Percentiles rank a stretch among this genome's conserved stretches.
Evolutionary conservation across 768 basidiomycete genomes (phyloP).

Genomic region (Lactifluus subvellereus): DNA sequence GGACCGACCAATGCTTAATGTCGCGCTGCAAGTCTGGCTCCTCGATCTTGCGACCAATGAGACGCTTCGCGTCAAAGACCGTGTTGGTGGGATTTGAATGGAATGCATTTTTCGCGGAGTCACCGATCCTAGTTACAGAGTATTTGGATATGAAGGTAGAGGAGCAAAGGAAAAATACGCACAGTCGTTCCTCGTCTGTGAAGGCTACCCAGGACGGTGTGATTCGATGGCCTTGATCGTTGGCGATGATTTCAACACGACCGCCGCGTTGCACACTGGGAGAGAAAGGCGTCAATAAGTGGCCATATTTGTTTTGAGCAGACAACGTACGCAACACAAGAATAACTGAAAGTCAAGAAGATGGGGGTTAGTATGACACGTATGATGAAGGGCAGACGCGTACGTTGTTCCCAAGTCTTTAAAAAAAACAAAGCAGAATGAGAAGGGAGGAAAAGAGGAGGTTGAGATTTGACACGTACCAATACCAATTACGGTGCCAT

Average conservation of each 20-base stretch:
- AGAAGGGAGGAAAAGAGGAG: not conserved
- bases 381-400: constrained; percentile 21
- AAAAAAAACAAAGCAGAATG: constrained; percentile 8
- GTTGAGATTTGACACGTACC: constrained; percentile 39
- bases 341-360: constrained; percentile 53
- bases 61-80: constrained; percentile 94
- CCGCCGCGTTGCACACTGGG: constrained; percentile 36
- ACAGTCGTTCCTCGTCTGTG: constrained; percentile 53
- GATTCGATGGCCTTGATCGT: constrained; percentile 55
- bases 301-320: constrained; percentile 33
- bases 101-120: constrained; percentile 94
- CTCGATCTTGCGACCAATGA: constrained; percentile 82
- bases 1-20: constrained; percentile 67
- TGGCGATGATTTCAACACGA: constrained; percentile 55
- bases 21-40: constrained; percentile 78
- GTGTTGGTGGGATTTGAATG: constrained; percentile 90
- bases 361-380: constrained; percentile 27
- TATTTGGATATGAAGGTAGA: not conserved
- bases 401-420: constrained; percentile 90
- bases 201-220: constrained; percentile 61
- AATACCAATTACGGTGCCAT: constrained; percentile 91
- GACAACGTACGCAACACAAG: constrained; percentile 80
- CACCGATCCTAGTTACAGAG: constrained; percentile 59
- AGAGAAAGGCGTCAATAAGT: not conserved
- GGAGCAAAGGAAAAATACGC: constrained; percentile 4